Conservation (phyloP, 2,329 filamentous ascomycete species). For the Claviceps fusiformis region DNA sequence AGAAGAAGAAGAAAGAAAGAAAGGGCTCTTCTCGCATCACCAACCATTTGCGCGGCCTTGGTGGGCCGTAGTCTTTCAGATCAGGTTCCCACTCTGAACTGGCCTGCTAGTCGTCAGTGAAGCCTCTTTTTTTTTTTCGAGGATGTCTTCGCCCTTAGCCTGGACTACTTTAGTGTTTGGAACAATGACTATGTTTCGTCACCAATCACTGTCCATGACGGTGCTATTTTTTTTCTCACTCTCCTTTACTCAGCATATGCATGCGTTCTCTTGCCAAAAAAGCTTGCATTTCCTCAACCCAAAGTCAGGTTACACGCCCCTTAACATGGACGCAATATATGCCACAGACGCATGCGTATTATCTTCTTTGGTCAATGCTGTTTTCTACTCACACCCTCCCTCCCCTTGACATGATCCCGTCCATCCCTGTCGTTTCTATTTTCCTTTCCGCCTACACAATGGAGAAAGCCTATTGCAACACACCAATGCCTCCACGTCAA, state of each 20-base stretch:
- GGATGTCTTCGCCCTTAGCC: neutral
- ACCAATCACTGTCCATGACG: neutral
- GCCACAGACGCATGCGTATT: slow-evolving; percentile 1
- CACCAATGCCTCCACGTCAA: slow-evolving; percentile 12
- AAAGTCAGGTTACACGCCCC: neutral
- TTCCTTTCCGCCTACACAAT: neutral
- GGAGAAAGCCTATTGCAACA: neutral
- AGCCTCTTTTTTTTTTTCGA: no score
- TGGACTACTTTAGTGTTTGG: neutral
- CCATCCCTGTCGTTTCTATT: neutral
- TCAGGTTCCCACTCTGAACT: neutral
- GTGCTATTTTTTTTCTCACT: neutral
- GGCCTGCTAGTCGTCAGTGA: no score
- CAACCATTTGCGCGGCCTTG: no score
- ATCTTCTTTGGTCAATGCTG: slow-evolving; percentile 5
- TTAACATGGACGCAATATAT: neutral
- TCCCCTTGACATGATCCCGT: slow-evolving; percentile 1
- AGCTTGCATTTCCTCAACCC: slow-evolving; percentile 1
- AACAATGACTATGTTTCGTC: neutral
- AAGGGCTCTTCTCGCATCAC: neutral
- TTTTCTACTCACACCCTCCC: slow-evolving; percentile 12
- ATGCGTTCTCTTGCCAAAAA: slow-evolving; percentile 12
- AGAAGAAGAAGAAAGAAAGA: neutral
- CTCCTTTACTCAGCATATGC: slow-evolving; percentile 26
- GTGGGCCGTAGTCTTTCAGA: no score